phyloP scores from a whole-genome alignment of 768 basidiomycete species.

The Rhizopogon rudus region DNA sequence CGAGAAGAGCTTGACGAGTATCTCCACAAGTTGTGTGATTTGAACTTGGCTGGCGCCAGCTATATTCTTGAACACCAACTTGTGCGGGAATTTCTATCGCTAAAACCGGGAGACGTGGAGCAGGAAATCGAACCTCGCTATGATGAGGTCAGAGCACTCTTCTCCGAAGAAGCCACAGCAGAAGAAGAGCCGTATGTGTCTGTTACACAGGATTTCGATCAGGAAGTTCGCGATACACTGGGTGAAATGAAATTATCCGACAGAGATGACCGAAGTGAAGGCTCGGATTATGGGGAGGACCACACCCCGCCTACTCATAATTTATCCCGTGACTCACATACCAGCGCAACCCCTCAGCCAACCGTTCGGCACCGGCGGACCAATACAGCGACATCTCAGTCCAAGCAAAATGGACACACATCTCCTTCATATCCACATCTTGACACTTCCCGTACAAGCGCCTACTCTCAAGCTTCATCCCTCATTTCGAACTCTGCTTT shows the following conservation, averaged over 20 bases:
- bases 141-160: constrained; percentile 54
- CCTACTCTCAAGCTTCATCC: constrained; percentile 26
- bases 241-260: constrained; percentile 44
- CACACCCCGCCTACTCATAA: constrained; percentile 30
- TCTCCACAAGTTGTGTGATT: constrained; percentile 69
- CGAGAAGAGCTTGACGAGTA: constrained; percentile 87
- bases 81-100: constrained; percentile 77
- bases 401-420: constrained; percentile 25
- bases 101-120: constrained; percentile 83
- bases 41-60: constrained; percentile 61
- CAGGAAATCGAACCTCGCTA: constrained; percentile 57
- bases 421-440: constrained; percentile 26
- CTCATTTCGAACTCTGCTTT: constrained; percentile 20
- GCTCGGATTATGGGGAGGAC: constrained; percentile 62
- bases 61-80: constrained; percentile 80
- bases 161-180: constrained; percentile 27
- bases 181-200: constrained; percentile 22
- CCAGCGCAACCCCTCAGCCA: constrained; percentile 16
- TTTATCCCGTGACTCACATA: constrained; percentile 18
- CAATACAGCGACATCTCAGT: constrained; percentile 40
- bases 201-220: constrained; percentile 31
- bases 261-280: constrained; percentile 48
- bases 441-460: constrained; percentile 16
- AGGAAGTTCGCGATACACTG: constrained; percentile 46
- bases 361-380: constrained; percentile 38